phyloP scores from a whole-genome alignment of 805 yeast genomes.

The Jamesozyma gamospora region DNA sequence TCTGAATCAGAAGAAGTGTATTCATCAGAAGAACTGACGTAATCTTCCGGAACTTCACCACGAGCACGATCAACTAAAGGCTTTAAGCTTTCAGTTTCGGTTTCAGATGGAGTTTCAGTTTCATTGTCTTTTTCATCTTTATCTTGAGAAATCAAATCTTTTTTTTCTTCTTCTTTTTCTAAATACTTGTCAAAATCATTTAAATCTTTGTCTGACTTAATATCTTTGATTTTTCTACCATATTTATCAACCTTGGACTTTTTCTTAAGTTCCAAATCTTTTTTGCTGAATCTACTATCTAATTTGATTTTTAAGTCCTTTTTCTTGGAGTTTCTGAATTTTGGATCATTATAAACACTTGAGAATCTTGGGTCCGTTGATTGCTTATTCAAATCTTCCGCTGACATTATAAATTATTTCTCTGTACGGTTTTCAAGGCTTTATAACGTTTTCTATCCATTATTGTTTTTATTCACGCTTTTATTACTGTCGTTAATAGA shows the following conservation, averaged over 20 bases:
- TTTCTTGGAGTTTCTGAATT: conserved; percentile 67
- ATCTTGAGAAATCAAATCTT: conserved; percentile 5
- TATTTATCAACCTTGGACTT: conserved; percentile 68
- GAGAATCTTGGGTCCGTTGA: conserved; percentile 69
- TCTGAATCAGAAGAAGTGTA: conserved; percentile 39
- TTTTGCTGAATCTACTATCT: conserved; percentile 75
- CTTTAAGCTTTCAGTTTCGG: conserved; percentile 8
- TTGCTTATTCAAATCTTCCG: conserved; percentile 12
- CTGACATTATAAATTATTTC: background rate
- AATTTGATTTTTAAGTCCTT: conserved; percentile 64
- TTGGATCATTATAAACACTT: conserved; percentile 74
- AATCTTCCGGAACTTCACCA: conserved; percentile 47
- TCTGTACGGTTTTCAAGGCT: no score
- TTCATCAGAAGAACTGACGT: conserved; percentile 35
- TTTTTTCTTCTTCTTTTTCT: conserved; percentile 33
- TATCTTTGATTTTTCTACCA: conserved; percentile 57
- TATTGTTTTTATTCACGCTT: background rate
- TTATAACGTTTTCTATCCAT: background rate
- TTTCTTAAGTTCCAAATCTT: conserved; percentile 48
- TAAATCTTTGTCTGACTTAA: conserved; percentile 30
- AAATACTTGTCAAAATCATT: conserved; percentile 58
- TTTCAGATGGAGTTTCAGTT: conserved; percentile 15
- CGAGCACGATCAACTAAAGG: conserved; percentile 47
- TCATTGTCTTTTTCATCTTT: conserved; percentile 16
- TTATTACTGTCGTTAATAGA: background rate